A percentile compares a stretch with the other conserved stretches of the same genome.
Conservation (phyloP, 176 grass and related monocot genomes). For the Phyllostachys edulis region DNA sequence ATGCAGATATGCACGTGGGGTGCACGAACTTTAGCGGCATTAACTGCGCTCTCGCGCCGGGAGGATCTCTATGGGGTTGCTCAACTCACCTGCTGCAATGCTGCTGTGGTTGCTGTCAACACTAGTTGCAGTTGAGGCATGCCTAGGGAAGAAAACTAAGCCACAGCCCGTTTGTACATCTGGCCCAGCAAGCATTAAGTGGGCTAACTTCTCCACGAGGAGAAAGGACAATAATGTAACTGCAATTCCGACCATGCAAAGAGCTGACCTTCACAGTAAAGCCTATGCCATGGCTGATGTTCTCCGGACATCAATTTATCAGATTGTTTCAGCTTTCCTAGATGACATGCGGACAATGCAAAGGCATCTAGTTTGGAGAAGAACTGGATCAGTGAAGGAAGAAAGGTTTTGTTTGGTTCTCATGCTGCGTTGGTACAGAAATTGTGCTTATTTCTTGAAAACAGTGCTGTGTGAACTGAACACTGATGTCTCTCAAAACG, state of each 20-base stretch:
- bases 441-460: slow-evolving; percentile 44
- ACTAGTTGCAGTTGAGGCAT: slow-evolving; percentile 52
- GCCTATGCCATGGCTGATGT: slow-evolving; percentile 53
- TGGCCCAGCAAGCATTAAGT: slow-evolving; percentile 41
- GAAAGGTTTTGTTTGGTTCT: slow-evolving; percentile 46
- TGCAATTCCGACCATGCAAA: slow-evolving; percentile 26
- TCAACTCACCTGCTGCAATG: slow-evolving; percentile 51
- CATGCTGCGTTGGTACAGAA: slow-evolving; percentile 44
- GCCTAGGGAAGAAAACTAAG: slow-evolving; percentile 51
- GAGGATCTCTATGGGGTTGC: slow-evolving; percentile 56
- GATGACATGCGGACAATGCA: slow-evolving; percentile 47
- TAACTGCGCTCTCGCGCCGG: slow-evolving; percentile 38
- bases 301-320: slow-evolving; percentile 46
- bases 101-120: slow-evolving; percentile 43
- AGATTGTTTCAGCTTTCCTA: slow-evolving; percentile 41
- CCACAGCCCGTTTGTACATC: slow-evolving; percentile 14
- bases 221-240: slow-evolving; percentile 38
- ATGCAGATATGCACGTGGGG: slow-evolving; percentile 45
- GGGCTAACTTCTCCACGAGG: slow-evolving; percentile 32
- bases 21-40: slow-evolving; percentile 44
- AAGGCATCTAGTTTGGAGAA: slow-evolving; percentile 40
- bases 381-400: slow-evolving; percentile 46
- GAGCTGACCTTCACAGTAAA: slow-evolving; percentile 34
- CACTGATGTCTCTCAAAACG: background rate
- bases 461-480: slow-evolving; percentile 38